Evolutionary conservation across 179 eudicot species (phyloP), one percentile per base, ranked within the genome.

Genomic region (Vitellaria paradoxa): DNA sequence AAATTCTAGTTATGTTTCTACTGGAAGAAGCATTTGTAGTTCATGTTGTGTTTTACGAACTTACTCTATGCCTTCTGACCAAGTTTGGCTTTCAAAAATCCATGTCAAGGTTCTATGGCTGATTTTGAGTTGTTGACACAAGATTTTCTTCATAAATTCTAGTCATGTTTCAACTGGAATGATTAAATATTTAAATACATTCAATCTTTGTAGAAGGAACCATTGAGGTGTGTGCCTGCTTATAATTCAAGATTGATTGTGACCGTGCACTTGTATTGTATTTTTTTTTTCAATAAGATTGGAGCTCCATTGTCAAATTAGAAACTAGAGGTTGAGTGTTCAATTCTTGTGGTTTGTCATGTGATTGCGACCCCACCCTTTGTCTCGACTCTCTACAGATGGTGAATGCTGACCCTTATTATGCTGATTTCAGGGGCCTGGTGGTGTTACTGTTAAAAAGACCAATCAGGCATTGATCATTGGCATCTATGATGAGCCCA

Each of bases 401-500:
- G n/a, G n/a, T 68, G 21, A 14, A 1, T 21, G 11, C 20, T 72
- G 24, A 65, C 24, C 23, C 20, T 77, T 3, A 26, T 7, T 71
- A 14, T 45, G 3, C 12, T 66, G 14, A 17, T 65, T 79, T 45
- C 81, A 85, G 88, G 88, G 86, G 23, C 74, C 88, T 53, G 88
- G 86, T 17, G 86, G 86, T 56, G 79, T 83, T 65, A 85, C 88
- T 60, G 74, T 85, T 64, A 85, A 85, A 67, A 85, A 83, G 68
- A 85, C 88, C 6, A 57, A 20, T 17, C 79, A 71, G 67, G 78
- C 88, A 24, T 76, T 85, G 65, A 69, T 85, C 52, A 49, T 85
- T 49, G 88, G 88, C n/a, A 50, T 85, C 59, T 85, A 85, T 66
- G 86, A 85, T 17, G 88, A 85, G 68, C 88, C 88, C 21, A 78